Conservation (phyloP, 257 asterid genomes). For the Fraxinus americana region DNA sequence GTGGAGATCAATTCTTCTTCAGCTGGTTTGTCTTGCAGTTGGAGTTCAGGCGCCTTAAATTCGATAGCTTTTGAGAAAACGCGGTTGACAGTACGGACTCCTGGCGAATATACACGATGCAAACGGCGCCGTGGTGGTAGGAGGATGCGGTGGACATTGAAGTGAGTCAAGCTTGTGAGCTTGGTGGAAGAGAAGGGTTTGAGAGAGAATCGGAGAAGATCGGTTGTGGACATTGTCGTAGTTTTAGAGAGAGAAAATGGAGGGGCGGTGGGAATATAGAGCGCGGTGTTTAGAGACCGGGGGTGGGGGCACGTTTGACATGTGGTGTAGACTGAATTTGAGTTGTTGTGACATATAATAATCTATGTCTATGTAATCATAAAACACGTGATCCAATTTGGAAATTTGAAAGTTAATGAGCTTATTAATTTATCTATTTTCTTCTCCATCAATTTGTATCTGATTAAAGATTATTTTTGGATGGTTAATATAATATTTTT, state of each 20-base stretch:
- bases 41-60: constrained; percentile 33
- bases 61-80: constrained; percentile 65
- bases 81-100: constrained; percentile 28
- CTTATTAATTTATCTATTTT: too few relatives aligned
- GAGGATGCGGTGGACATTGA: constrained; percentile 33
- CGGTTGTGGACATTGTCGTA: constrained; percentile 43
- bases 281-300: too few relatives aligned
- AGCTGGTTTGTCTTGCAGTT: constrained; percentile 32
- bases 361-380: not conserved
- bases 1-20: constrained; percentile 40
- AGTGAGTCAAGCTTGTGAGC: not conserved
- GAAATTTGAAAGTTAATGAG: not conserved
- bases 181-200: constrained; percentile 33
- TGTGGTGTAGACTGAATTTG: constrained; percentile 29
- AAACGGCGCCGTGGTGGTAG: constrained; percentile 31
- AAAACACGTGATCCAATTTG: not conserved
- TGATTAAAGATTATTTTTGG: too few relatives aligned
- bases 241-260: constrained; percentile 17
- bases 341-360: not conserved
- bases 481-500: too few relatives aligned
- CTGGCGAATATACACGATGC: constrained; percentile 32
- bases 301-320: constrained; percentile 38
- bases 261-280: not conserved
- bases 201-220: constrained; percentile 66
- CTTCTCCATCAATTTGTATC: too few relatives aligned